Conservation (phyloP, 345 rosid genomes). For the Populus euphratica region DNA sequence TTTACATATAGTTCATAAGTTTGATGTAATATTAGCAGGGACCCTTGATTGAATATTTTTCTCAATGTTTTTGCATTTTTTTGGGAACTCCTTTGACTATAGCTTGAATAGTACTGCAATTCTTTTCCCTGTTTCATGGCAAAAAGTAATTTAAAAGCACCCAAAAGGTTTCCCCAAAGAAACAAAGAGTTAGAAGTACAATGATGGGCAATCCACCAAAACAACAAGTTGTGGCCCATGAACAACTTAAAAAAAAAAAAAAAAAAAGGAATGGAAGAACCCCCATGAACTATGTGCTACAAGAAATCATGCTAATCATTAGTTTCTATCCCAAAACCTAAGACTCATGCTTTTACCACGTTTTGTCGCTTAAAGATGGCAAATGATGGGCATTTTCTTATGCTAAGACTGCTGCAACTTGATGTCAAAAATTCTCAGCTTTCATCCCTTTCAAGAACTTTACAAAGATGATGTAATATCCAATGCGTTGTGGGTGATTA, state of each 20-base stretch:
- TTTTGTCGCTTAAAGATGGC: slow-evolving; percentile 24
- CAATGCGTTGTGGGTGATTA: not conserved
- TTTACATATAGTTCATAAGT: not conserved
- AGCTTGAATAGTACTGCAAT: not conserved
- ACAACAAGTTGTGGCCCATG: not conserved
- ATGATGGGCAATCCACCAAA: slow-evolving; percentile 2
- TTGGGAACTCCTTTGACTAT: not conserved
- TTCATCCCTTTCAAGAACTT: not conserved
- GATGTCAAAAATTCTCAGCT: not conserved
- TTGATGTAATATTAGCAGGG: not conserved
- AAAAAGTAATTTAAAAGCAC: not conserved
- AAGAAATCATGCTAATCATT: slow-evolving; percentile 9
- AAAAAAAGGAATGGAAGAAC: not conserved
- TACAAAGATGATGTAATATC: not conserved
- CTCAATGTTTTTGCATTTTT: not conserved
- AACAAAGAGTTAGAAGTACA: not conserved
- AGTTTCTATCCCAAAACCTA: slow-evolving; percentile 14
- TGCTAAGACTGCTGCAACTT: not conserved
- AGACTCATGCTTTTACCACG: slow-evolving; percentile 23
- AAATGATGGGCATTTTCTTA: not conserved
- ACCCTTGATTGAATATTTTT: not conserved
- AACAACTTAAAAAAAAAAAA: not conserved
- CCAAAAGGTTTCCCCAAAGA: not conserved
- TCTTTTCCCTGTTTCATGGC: slow-evolving; percentile 7
- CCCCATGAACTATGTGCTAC: not conserved